Percentiles rank a stretch among this genome's conserved stretches.
Evolutionary conservation across 768 basidiomycete species (phyloP).

Genomic region (Pulveroboletus sp.): DNA sequence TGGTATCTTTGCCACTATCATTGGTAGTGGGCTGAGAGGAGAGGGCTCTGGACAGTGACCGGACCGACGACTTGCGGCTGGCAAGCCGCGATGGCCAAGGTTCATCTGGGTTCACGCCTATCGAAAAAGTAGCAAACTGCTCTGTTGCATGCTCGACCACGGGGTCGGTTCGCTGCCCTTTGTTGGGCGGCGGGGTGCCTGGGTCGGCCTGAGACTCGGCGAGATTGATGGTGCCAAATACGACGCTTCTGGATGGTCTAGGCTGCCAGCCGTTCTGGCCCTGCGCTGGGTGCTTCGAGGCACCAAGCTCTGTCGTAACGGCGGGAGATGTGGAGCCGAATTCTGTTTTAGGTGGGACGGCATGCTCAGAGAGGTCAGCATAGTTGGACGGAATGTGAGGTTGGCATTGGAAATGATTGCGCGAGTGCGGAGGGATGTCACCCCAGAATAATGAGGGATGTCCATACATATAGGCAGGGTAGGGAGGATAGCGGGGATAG

Average conservation of each 20-base stretch:
- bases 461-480: slow-evolving; percentile 31
- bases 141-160: slow-evolving; percentile 21
- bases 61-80: slow-evolving; percentile 24
- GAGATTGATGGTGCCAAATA: slow-evolving; percentile 49
- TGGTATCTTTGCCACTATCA: neutral
- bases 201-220: slow-evolving; percentile 18
- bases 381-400: slow-evolving; percentile 4
- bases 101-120: slow-evolving; percentile 42
- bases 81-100: slow-evolving; percentile 23
- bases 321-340: slow-evolving; percentile 15
- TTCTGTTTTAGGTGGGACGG: slow-evolving; percentile 7
- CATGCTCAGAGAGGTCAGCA: slow-evolving; percentile 12
- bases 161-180: slow-evolving; percentile 10
- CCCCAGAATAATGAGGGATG: slow-evolving; percentile 40
- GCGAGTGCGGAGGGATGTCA: slow-evolving; percentile 12
- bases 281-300: slow-evolving; percentile 3
- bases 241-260: slow-evolving; percentile 29
- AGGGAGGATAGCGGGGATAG: slow-evolving; percentile 33
- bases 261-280: slow-evolving; percentile 6
- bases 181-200: neutral
- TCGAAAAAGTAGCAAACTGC: slow-evolving; percentile 37
- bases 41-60: slow-evolving; percentile 12
- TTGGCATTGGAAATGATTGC: slow-evolving; percentile 18
- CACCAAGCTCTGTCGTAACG: slow-evolving; percentile 11
- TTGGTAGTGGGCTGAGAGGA: neutral